Conservation (phyloP, 73 alveolate species). For the Paramecium octaurelia region DNA sequence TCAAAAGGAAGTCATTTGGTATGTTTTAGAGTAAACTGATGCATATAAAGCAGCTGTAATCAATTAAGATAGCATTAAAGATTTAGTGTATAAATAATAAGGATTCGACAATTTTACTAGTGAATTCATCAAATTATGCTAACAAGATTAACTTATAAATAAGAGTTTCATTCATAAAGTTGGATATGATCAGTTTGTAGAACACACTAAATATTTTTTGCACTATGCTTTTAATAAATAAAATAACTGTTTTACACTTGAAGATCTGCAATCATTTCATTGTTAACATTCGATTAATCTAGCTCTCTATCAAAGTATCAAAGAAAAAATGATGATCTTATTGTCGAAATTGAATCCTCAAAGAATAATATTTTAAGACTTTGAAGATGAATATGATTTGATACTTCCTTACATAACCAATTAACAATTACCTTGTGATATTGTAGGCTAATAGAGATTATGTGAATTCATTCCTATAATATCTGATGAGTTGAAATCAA, state of each 20-base stretch:
- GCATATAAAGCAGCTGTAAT: slow-evolving; percentile 19
- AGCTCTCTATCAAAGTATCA: background rate
- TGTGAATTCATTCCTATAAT: background rate
- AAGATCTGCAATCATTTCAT: background rate
- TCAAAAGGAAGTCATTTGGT: background rate
- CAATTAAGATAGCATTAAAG: background rate
- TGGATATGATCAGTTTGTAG: background rate
- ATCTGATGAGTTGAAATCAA: background rate
- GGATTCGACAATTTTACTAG: background rate
- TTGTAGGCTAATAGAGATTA: background rate
- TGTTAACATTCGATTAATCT: background rate
- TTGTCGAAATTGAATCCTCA: background rate
- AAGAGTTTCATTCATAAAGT: background rate
- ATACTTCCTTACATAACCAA: background rate
- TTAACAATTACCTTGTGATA: background rate
- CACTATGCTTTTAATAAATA: background rate
- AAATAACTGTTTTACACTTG: slow-evolving; percentile 1
- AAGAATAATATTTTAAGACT: background rate
- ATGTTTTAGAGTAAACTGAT: background rate
- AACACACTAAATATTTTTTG: background rate
- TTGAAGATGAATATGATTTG: background rate
- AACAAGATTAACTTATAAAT: background rate
- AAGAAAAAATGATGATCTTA: background rate
- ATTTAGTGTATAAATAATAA: background rate
- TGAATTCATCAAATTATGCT: background rate